Base-by-base conservation (phyloP, 306 rosid genomes). In the Sphenostylis stenocarpa region DNA sequence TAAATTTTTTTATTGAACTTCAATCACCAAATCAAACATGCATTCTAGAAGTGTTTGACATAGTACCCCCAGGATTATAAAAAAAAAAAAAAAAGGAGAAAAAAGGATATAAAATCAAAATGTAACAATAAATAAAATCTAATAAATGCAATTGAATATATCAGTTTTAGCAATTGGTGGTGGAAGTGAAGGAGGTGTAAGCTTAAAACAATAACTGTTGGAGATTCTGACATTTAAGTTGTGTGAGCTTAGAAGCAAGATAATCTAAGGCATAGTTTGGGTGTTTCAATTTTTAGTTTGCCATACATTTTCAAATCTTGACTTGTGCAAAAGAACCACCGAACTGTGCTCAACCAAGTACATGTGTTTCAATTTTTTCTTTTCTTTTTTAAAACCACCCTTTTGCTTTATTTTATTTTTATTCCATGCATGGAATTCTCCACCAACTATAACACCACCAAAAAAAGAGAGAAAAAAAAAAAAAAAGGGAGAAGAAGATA, bases 391-490 rank as follows among this genome's bases (percentile, higher is more conserved):
- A 43, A 43, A 41, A 5, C 16, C 4, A 20, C 65, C 73, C 75
- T 67, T 82, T 82, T 53, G 65, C 73, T 79, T 73, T 81, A 61
- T 82, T 87, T 65, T 65, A 65, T 65, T 65, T 65, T 84, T 81
- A 65, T 81, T 90, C 77, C 98, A 89, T 94, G 98, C 98, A 94
- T 88, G 96, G 95, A 94, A 89, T 91, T 91, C 92, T 91, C 87
- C 94, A 82, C 87, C 91, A 78, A 85, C 90, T 67, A 75, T 81
- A 93, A 52, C 86, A 83, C 80, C 82, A 79, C 81, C 85, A 81
- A 73, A 80, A 74, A 73, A 51, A 79, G 80, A 77, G 73, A 74
- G 49, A 41, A 66, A 38, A 12, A 12, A 8, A 38, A 38, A 36
- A 38, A 9, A 1, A 11, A 77, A 26, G 4, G 4, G n/a, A n/a